Base-by-base conservation (phyloP, 140 eudicot genomes). In the Stevia rebaudiana region DNA sequence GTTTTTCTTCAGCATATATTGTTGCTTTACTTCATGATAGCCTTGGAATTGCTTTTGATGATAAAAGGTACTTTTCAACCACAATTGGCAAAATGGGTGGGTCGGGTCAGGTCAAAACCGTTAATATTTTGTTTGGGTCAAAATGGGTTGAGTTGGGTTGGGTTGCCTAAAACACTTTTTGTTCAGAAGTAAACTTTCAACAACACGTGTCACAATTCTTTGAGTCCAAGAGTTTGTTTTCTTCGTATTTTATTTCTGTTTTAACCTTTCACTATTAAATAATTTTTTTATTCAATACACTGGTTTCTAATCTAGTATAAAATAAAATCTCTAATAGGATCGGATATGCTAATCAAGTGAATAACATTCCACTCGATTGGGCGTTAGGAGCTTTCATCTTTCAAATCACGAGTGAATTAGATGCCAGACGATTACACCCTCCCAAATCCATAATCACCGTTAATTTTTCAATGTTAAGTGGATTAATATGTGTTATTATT, bases 1-100 rank as follows among this genome's bases (percentile, higher is more conserved):
- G 98, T 74, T 84, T 91, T 76, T 91, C 98, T 58, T 83, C 95
- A 4, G 98, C 98, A 36, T 91, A 91, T 72, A 91, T 91, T 50
- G 85, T 87, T 62, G 98, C 96, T 80, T 75, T 91, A 59, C 90
- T 91, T 68, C 98, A 91, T 79, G 98, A 91, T 52, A 87, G 95
- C 73, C 96, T 91, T 55, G 96, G 88, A 54, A 77, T 91, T 59
- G 76, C 85, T 67, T 61, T 91, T 23, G 82, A 87, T 72, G 96
- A 84, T 49, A 63, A 65, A 51, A 87, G 98, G 98, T 91, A 79
- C 53, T 36, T 57, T 36, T 33, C 64, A 10, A 35, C 47, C 30
- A 5, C 40, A 19, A 11, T 55, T 55, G 41, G n/a, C n/a, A n/a
- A n/a, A n/a, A n/a, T n/a, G n/a, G n/a, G n/a, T n/a, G n/a, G n/a